Conservation (phyloP, 139 green algal genomes). For the Spirogloea muscicola region DNA sequence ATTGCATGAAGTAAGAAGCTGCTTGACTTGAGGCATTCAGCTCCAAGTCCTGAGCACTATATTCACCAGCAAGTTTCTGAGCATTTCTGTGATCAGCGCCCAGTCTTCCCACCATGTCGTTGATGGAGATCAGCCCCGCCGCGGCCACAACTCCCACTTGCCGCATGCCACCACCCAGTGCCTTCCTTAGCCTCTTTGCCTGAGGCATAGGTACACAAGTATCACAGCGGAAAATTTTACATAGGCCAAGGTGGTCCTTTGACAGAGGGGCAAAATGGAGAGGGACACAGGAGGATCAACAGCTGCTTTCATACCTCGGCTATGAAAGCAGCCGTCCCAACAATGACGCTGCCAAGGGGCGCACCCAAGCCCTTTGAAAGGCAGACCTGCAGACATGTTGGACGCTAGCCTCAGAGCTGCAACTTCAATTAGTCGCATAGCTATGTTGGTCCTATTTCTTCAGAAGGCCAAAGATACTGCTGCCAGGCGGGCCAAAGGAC, state of each 20-base stretch:
- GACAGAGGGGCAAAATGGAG: no score
- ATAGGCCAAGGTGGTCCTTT: not conserved
- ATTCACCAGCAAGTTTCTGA: not conserved
- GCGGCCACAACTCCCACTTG: constrained; percentile 56
- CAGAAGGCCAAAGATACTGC: no score
- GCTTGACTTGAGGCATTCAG: no score
- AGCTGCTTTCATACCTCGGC: not conserved
- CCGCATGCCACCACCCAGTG: constrained; percentile 67
- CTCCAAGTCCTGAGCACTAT: not conserved
- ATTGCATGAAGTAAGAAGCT: not conserved
- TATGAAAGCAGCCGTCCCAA: constrained; percentile 55
- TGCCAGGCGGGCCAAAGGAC: no score
- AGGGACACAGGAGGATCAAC: no score
- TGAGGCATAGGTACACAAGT: not conserved
- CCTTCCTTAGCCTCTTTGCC: constrained; percentile 56
- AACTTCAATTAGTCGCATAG: no score
- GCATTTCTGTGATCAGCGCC: not conserved
- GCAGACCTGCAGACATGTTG: constrained; percentile 15
- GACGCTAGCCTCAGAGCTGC: no score
- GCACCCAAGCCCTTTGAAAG: constrained; percentile 59
- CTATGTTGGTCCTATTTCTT: no score
- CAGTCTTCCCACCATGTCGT: not conserved
- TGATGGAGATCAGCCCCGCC: constrained; percentile 24
- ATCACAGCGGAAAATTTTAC: not conserved
- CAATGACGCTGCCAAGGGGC: constrained; percentile 62